Percentiles rank a stretch among this genome's conserved stretches.
Conservation (phyloP, 148 eudicot species). For the Rhododendron vialii region DNA sequence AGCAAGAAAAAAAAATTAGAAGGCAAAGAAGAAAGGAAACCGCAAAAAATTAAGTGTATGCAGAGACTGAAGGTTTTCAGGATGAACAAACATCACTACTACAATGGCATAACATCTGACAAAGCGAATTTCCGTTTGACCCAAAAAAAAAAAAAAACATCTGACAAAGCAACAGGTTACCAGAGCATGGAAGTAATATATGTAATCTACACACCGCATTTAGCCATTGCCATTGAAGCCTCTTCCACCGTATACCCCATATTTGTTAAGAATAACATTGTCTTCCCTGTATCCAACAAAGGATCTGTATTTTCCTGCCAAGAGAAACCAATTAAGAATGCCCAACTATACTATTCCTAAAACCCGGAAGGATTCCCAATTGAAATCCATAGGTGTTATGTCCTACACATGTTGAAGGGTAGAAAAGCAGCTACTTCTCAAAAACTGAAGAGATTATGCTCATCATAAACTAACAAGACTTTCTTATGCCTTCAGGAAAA, state of each 20-base stretch:
- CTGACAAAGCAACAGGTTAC: not conserved
- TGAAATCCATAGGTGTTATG: not conserved
- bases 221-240: slow-evolving; percentile 53
- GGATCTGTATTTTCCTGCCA: slow-evolving; percentile 30
- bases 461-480: not conserved
- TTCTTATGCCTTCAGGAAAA: not conserved
- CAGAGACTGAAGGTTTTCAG: not conserved
- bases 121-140: not conserved
- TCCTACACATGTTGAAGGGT: not conserved
- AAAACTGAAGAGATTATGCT: not conserved
- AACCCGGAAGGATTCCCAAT: not conserved
- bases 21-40: not conserved
- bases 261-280: slow-evolving; percentile 36
- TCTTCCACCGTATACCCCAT: slow-evolving; percentile 71
- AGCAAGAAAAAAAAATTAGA: not conserved
- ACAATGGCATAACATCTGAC: not conserved
- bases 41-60: not conserved
- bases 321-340: slow-evolving; percentile 4
- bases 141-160: not conserved
- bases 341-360: not conserved
- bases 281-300: slow-evolving; percentile 33
- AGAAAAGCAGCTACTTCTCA: not conserved
- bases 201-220: slow-evolving; percentile 56
- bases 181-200: not conserved
- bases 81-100: not conserved